Evolutionary conservation across 345 rosid genomes (phyloP).

Genomic region (Turritis glabra): DNA sequence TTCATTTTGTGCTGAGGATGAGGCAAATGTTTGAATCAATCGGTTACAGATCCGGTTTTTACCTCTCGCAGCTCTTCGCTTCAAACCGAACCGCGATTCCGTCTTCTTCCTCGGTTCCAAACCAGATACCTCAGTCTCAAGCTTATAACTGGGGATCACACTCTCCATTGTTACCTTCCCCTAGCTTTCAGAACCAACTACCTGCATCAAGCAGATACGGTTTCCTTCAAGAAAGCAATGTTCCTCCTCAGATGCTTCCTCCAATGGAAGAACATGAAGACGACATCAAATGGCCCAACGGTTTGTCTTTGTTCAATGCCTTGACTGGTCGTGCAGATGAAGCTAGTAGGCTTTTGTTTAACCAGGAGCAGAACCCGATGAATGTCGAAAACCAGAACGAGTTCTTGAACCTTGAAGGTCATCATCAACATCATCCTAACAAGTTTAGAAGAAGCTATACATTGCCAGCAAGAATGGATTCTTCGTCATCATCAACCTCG

Average conservation of each 20-base stretch:
- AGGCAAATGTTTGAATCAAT: slow-evolving; percentile 92
- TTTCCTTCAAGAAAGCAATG: slow-evolving; percentile 66
- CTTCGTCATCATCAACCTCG: slow-evolving; percentile 70
- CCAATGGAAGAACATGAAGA: slow-evolving; percentile 71
- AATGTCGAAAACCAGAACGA: slow-evolving; percentile 52
- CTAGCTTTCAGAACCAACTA: slow-evolving; percentile 60
- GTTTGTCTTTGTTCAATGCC: slow-evolving; percentile 77
- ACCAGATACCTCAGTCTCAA: slow-evolving; percentile 53
- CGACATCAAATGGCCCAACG: slow-evolving; percentile 93
- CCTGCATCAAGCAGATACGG: slow-evolving; percentile 40
- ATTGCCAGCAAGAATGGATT: slow-evolving; percentile 71
- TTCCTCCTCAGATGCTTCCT: slow-evolving; percentile 73
- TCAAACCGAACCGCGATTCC: slow-evolving; percentile 51
- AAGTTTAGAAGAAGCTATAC: slow-evolving; percentile 83
- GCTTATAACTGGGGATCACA: slow-evolving; percentile 68
- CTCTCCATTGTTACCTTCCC: slow-evolving; percentile 63
- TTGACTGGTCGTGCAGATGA: slow-evolving; percentile 67
- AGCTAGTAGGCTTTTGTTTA: slow-evolving; percentile 68
- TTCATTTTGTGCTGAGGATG: slow-evolving; percentile 95
- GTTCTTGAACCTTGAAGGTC: slow-evolving; percentile 75
- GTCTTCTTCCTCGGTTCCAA: slow-evolving; percentile 59
- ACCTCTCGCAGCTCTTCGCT: slow-evolving; percentile 92
- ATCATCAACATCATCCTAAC: slow-evolving; percentile 33
- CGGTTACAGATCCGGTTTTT: slow-evolving; percentile 90
- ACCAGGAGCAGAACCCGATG: slow-evolving; percentile 49